Evolutionary conservation across 2,329 filamentous ascomycete species (phyloP).

Genomic region (Mycogone perniciosa): DNA sequence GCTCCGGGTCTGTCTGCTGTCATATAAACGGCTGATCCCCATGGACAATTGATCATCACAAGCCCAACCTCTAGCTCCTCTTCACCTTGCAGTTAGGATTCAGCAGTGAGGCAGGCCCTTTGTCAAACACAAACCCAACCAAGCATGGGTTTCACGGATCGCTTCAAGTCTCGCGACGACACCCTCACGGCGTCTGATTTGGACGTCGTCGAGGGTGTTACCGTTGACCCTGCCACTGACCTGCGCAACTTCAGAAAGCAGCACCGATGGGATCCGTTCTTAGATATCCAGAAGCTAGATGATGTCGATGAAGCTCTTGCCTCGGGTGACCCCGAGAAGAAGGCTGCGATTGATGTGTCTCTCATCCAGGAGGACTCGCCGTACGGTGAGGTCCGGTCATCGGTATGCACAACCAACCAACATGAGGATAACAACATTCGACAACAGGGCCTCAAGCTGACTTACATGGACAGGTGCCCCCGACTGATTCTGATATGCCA

Average conservation of each 20-base stretch:
- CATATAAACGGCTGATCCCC: neutral
- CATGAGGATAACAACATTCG: too few relatives aligned
- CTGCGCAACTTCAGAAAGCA: constrained; percentile 11
- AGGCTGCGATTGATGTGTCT: constrained; percentile 36
- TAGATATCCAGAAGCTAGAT: constrained; percentile 45
- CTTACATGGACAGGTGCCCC: constrained; percentile 11
- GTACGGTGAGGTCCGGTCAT: constrained; percentile 39
- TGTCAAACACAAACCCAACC: neutral
- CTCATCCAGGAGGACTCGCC: constrained; percentile 43
- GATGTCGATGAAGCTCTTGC: constrained; percentile 39
- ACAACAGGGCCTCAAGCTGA: neutral
- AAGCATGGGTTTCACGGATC: neutral
- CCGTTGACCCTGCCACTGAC: constrained; percentile 5
- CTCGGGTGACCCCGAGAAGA: constrained; percentile 35
- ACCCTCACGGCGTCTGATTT: neutral
- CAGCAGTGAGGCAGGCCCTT: neutral
- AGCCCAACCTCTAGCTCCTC: neutral
- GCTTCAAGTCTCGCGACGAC: neutral
- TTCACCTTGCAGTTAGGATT: neutral
- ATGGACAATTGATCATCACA: neutral
- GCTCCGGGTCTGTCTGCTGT: neutral
- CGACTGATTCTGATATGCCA: constrained; percentile 44
- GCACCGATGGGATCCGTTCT: constrained; percentile 49
- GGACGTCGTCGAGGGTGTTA: neutral
- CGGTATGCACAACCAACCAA: constrained; percentile 1